Base-by-base conservation (phyloP, 176 grass and related monocot species). In the Aegilops bicornis region DNA sequence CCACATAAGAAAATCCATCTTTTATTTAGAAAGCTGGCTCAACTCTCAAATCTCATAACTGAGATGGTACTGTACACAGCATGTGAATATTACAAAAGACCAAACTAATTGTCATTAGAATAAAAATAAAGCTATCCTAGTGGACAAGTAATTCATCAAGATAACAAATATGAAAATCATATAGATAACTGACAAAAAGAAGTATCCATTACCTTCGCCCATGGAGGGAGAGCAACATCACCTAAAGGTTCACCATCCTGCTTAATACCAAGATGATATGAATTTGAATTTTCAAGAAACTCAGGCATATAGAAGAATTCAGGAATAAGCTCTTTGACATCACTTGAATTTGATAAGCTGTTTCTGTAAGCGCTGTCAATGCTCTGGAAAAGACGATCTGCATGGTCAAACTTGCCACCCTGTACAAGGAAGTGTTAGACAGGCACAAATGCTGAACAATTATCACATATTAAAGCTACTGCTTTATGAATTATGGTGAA, bases 221-320 rank as follows among this genome's bases (percentile, higher is more conserved):
- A 98, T 77, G 93, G 90, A 78, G 96, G 96, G 22, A 98, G 96
- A 88, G 50, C 90, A 86, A 98, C 93, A 91, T 98, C 90, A 88
- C 91, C 92, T 70, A 98, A 92, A 66, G 92, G 93, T 74, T 96
- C 92, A 81, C 96, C 96, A 86, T 98, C 96, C 85, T 98, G 96
- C 87, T 95, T 98, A 54, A 98, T 76, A 62, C 96, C 96, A 91
- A 98, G 90, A 83, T 94, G 93, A 87, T 98, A 98, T 32, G 75
- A 88, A 89, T 98, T 98, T 83, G 90, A 91, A 92, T 98, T 98
- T 83, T 91, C 80, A 85, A 98, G 89, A 89, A 95, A 98, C 79
- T 98, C 96, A 19, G 96, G 88, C 96, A 98, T 95, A 85, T 98
- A 98, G 83, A 92, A 98, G 78, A 98, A 98, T 92, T 98, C 96